phyloP scores from a whole-genome alignment of 139 green algal species.

The Chloropicon primus region DNA sequence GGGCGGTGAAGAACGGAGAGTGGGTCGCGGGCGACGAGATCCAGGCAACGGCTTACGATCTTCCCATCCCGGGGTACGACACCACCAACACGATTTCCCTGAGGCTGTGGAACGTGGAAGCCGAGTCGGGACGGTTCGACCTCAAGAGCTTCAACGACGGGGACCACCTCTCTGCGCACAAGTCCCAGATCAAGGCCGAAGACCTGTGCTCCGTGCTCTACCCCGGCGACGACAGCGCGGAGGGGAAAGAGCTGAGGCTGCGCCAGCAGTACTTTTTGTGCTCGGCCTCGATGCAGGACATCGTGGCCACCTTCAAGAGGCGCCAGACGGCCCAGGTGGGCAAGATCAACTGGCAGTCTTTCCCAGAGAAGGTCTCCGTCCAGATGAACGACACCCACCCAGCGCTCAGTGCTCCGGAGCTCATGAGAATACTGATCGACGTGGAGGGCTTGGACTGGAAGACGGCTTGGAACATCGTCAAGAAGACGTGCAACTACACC shows the following conservation, averaged over 20 bases:
- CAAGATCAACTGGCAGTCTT: constrained; percentile 37
- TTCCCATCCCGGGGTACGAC: constrained; percentile 1
- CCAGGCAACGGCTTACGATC: not conserved
- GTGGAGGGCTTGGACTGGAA: constrained; percentile 2
- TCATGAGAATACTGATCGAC: constrained; percentile 2
- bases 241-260: not conserved
- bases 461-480: not conserved
- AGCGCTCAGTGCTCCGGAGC: constrained; percentile 3
- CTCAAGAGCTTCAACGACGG: constrained; percentile 2
- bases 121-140: not conserved
- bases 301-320: constrained; percentile 5
- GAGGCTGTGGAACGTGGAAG: constrained; percentile 3
- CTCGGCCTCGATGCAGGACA: constrained; percentile 2
- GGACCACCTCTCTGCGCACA: not conserved
- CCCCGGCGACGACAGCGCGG: not conserved
- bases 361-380: constrained; percentile 21
- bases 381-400: constrained; percentile 50
- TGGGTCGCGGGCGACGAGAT: not conserved
- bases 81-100: constrained; percentile 4
- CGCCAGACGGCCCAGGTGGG: constrained; percentile 26
- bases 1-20: not conserved
- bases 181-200: constrained; percentile 1
- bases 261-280: constrained; percentile 4
- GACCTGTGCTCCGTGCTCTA: constrained; percentile 3
- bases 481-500: constrained; percentile 81